phyloP scores from a whole-genome alignment of 768 basidiomycete species.

The Guyanaporus albipodus region DNA sequence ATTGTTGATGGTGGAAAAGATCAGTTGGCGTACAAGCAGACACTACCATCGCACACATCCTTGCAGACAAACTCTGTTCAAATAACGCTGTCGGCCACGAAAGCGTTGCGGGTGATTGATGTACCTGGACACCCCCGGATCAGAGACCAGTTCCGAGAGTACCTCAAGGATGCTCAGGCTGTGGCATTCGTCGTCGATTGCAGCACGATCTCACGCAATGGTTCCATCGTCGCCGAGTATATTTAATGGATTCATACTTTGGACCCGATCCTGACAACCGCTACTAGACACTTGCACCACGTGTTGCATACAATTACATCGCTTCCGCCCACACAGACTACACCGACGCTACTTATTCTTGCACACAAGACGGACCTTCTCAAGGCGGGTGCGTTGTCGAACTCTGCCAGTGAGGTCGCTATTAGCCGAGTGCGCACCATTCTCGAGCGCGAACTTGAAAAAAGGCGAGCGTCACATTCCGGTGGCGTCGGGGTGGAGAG shows the following conservation, averaged over 20 bases:
- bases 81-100: slow-evolving; percentile 41
- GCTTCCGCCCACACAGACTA: slow-evolving; percentile 63
- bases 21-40: slow-evolving; percentile 63
- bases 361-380: slow-evolving; percentile 78
- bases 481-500: slow-evolving; percentile 70
- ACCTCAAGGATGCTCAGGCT: slow-evolving; percentile 57
- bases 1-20: slow-evolving; percentile 11
- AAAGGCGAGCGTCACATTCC: slow-evolving; percentile 59
- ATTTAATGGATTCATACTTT: background rate
- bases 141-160: slow-evolving; percentile 65
- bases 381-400: slow-evolving; percentile 39
- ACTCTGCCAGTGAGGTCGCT: slow-evolving; percentile 44
- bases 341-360: slow-evolving; percentile 61
- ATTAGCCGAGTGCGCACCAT: slow-evolving; percentile 69
- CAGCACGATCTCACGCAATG: slow-evolving; percentile 73
- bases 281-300: slow-evolving; percentile 63
- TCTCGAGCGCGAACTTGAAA: slow-evolving; percentile 82
- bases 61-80: slow-evolving; percentile 65
- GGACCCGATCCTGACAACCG: slow-evolving; percentile 1
- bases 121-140: slow-evolving; percentile 85
- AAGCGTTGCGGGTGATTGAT: slow-evolving; percentile 57
- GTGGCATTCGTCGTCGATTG: slow-evolving; percentile 80
- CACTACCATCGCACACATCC: slow-evolving; percentile 69
- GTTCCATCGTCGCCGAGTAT: slow-evolving; percentile 73
- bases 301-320: slow-evolving; percentile 67